Conservation (phyloP, 306 rosid species). For the Begonia loranthoides region DNA sequence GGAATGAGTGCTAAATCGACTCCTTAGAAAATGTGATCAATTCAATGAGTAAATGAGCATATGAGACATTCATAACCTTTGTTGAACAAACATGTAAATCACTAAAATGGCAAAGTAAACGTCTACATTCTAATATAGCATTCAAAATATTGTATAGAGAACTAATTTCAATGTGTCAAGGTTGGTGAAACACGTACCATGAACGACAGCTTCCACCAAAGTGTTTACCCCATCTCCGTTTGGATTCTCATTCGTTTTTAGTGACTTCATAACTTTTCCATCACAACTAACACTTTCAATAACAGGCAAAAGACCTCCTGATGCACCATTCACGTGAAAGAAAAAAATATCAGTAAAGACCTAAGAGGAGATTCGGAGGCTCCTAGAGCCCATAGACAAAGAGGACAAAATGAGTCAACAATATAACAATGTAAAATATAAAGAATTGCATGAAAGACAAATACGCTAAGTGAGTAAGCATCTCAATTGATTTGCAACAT, state of each 20-base stretch:
- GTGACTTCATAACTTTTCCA: slow-evolving; percentile 43
- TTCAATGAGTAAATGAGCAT: too few species aligned
- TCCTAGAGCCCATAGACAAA: slow-evolving; percentile 1
- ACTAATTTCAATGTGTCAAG: not conserved
- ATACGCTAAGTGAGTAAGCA: too few species aligned
- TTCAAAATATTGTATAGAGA: slow-evolving; percentile 8
- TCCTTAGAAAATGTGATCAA: too few species aligned
- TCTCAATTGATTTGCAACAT: too few species aligned
- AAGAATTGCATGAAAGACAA: too few species aligned
- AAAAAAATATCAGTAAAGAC: not conserved
- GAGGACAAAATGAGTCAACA: not conserved
- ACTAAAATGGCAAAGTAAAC: too few species aligned
- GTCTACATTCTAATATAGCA: too few species aligned
- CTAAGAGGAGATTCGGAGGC: not conserved
- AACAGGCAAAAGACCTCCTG: slow-evolving; percentile 66
- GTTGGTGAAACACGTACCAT: slow-evolving; percentile 31
- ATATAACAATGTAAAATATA: too few species aligned
- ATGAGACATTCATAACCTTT: not conserved
- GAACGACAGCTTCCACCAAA: slow-evolving; percentile 47
- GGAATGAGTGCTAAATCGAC: too few species aligned
- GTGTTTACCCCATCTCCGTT: slow-evolving; percentile 28
- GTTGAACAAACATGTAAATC: not conserved
- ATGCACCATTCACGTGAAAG: slow-evolving; percentile 15
- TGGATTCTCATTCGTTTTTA: slow-evolving; percentile 36
- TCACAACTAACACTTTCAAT: slow-evolving; percentile 47